Evolutionary conservation across 176 grass and related monocot genomes (phyloP).

Genomic region (Triticum urartu): DNA sequence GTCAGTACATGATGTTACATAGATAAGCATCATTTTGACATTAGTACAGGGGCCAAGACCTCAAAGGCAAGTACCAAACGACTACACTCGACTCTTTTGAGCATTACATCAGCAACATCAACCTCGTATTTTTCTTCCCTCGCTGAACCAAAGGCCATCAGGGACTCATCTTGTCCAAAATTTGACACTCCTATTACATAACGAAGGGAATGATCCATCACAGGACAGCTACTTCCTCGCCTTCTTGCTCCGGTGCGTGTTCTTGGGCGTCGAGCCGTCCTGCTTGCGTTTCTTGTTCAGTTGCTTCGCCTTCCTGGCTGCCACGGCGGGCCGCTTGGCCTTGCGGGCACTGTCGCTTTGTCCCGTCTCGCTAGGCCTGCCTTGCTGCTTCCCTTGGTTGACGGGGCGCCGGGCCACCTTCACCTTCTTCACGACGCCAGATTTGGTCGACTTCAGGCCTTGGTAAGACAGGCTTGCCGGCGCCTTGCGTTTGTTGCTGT

Average conservation of each 20-base stretch:
- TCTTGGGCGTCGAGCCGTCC: conserved; percentile 51
- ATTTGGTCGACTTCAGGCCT: conserved; percentile 68
- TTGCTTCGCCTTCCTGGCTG: conserved; percentile 72
- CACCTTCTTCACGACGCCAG: conserved; percentile 65
- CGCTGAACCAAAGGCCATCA: background rate
- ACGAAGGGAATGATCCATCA: background rate
- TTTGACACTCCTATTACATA: background rate
- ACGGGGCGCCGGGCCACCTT: conserved; percentile 26
- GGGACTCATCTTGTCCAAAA: conserved; percentile 16
- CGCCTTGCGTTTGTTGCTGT: conserved; percentile 42
- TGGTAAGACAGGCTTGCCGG: conserved; percentile 63
- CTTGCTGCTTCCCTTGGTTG: conserved; percentile 42
- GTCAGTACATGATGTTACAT: conserved; percentile 7
- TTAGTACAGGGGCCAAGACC: background rate
- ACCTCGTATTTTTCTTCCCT: background rate
- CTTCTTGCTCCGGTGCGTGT: conserved; percentile 61
- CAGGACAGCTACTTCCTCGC: conserved; percentile 45
- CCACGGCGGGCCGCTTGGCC: conserved; percentile 72
- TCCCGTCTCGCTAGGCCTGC: conserved; percentile 19
- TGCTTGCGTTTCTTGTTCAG: conserved; percentile 77
- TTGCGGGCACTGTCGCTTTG: conserved; percentile 8
- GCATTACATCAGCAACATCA: conserved; percentile 13
- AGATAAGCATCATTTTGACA: background rate
- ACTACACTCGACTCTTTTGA: background rate
- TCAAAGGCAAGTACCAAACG: background rate